Base-by-base conservation (phyloP, 306 rosid genomes). In the Quercus engelmannii region DNA sequence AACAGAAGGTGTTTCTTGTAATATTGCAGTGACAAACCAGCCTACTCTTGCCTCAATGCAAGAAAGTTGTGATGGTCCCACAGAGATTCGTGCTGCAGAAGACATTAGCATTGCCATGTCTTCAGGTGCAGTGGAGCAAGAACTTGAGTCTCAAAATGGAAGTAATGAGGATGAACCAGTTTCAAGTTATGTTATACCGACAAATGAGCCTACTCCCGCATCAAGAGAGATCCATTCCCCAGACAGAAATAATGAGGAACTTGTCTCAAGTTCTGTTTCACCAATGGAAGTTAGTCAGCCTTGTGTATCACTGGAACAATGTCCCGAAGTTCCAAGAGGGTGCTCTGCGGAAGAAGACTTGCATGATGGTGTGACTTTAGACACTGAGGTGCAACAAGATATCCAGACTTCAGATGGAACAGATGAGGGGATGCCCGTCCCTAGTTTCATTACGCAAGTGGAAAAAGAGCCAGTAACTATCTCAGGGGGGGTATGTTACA, bases 221-320 rank as follows among this genome's bases (percentile, higher is more conserved):
- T 82, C 67, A 31, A 41, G 55, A 62, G 78, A 81, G 76, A 23
- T 79, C 43, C 76, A 8, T 61, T 69, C 74, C 56, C 43, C 58
- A 20, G 79, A 78, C 19, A 59, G 73, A 30, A 28, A 57, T 12
- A 56, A 25, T 2, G 73, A 69, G 43, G 83, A 25, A 71, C 51
- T 76, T 72, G 73, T 69, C 61, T 62, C 63, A 15, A 63, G 73
- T 20, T 76, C 83, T 65, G 70, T 55, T 49, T 65, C 51, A 9
- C 70, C 41, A 38, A 33, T 71, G 79, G 87, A 86, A 79, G 62
- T 55, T 74, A 65, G 73, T 82, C 86, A 67, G 59, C 80, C 69
- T 63, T 79, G 62, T 74, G 72, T 80, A 62, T 79, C 91, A 78
- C 80, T 55, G 72, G 74, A 87, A 82, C 85, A 75, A 46, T n/a